Evolutionary conservation across 1,284 basidiomycete genomes (phyloP).

Genomic region (Phellinidium pouzarii): DNA sequence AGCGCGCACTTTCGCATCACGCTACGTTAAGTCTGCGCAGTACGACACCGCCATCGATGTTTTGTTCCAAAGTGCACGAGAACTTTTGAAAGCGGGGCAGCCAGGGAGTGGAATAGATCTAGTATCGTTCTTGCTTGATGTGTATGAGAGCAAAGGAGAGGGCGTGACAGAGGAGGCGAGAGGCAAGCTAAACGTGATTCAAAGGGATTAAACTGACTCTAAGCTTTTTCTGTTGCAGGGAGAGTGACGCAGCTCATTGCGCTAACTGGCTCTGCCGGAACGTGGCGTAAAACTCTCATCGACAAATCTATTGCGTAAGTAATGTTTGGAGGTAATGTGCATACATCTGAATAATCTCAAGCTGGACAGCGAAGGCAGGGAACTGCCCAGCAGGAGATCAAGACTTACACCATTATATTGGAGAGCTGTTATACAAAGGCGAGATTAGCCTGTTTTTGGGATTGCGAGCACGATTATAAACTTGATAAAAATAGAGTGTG

Average conservation of each 20-base stretch:
- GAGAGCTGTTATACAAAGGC: slow-evolving; percentile 86
- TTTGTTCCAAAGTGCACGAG: slow-evolving; percentile 77
- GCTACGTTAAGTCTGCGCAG: slow-evolving; percentile 74
- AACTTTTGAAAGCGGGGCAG: slow-evolving; percentile 81
- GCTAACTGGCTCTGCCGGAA: slow-evolving; percentile 61
- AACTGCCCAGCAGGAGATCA: slow-evolving; percentile 81
- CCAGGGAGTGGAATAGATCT: slow-evolving; percentile 87
- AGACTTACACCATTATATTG: slow-evolving; percentile 79
- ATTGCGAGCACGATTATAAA: background rate
- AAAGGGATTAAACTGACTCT: background rate
- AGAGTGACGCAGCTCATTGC: slow-evolving; percentile 79
- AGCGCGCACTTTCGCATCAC: slow-evolving; percentile 85
- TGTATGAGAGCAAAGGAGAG: slow-evolving; percentile 69
- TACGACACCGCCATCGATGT: slow-evolving; percentile 83
- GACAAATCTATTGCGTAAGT: slow-evolving; percentile 74
- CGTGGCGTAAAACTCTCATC: slow-evolving; percentile 77
- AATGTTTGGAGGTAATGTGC: slow-evolving; percentile 1
- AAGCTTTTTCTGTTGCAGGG: slow-evolving; percentile 34
- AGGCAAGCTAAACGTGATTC: slow-evolving; percentile 43
- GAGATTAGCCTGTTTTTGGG: slow-evolving; percentile 17
- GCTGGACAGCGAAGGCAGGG: slow-evolving; percentile 77
- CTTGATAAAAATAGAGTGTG: slow-evolving; percentile 47
- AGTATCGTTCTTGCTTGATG: slow-evolving; percentile 68
- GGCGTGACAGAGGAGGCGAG: slow-evolving; percentile 65
- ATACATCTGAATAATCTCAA: slow-evolving; percentile 26